Base-by-base conservation (phyloP, 2,329 filamentous ascomycete genomes). In the Colletotrichum chrysophilum region DNA sequence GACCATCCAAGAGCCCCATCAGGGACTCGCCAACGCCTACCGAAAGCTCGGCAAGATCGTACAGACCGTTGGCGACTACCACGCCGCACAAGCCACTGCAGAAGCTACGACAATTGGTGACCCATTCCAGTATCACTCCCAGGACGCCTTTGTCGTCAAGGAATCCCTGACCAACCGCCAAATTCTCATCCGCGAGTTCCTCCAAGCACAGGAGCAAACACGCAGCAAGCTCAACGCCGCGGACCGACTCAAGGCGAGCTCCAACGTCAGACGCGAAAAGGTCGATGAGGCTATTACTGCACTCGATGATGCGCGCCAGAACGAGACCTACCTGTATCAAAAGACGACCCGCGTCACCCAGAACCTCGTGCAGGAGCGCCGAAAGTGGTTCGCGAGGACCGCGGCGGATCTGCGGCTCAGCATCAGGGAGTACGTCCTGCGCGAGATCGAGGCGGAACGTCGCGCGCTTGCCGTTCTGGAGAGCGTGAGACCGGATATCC, bases 151-250 rank as follows among this genome's bases (percentile, higher is more conserved):
- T 83, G 98, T 98, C 80, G 97, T 98, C 79, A 99, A 99, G 85
- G 97, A 99, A 83, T 98, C 96, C 13, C 90, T 99, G 77, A 99
- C 97, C 5, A 99, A 99, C 86, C 94, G 97, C 14, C 97, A 99
- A 86, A 98, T 99, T 77, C 91, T 99, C 24, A 94, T 98, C 58
- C 95, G 97, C 75, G 97, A 99, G 82, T 93, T 98, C 75, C 87
- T 98, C 30, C 95, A 98, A 85, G 96, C 97, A 1, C 96, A 98
- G 83, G 94, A 98, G 83, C 89, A 89, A 26, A 96, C 96, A 2
- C 93, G 94, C 77, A 95, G 92, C 84, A 97, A 96, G 84, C 91
- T 97, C 52, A 92, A 93, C 77, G 95, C 96, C 2, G 96, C 96
- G 2, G 96, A 98, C 84, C 92, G 97, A 60, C 90, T 99, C 76